Percentiles rank a stretch among this genome's conserved stretches.
These are phyloP conservation scores for Hemileccinum impolitum DNA, from an alignment of 768 basidiomycete genomes.

Conservation along the genomic window DNA sequence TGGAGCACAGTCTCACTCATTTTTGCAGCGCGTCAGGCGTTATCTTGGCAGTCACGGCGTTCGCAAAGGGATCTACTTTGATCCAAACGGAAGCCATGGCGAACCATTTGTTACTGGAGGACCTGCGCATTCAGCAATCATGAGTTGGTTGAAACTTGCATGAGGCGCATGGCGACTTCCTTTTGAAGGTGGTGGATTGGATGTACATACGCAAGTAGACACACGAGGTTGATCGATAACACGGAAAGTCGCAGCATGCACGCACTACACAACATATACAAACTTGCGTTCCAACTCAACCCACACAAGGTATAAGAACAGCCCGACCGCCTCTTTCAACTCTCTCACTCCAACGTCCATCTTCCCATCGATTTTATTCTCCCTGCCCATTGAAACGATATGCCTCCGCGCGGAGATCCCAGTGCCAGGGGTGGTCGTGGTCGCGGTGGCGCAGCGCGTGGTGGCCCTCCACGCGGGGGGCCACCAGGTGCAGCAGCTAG, in stretches of 20 bases:
- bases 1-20: background rate
- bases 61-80: constrained; percentile 60
- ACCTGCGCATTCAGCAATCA: constrained; percentile 51
- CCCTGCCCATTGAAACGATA: constrained; percentile 15
- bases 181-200: background rate
- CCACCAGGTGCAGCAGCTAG: constrained; percentile 19
- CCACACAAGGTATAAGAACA: constrained; percentile 17
- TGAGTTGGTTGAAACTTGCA: constrained; percentile 54
- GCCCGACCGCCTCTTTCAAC: constrained; percentile 1
- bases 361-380: constrained; percentile 2
- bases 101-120: constrained; percentile 53
- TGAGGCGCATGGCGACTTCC: constrained; percentile 7
- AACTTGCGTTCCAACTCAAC: constrained; percentile 13
- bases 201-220: constrained; percentile 7
- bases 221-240: constrained; percentile 21
- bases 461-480: constrained; percentile 30
- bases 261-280: constrained; percentile 27
- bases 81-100: constrained; percentile 62
- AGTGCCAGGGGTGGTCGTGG: constrained; percentile 24
- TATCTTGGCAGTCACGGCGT: constrained; percentile 79
- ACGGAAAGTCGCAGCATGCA: constrained; percentile 1
- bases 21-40: constrained; percentile 57
- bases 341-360: constrained; percentile 19
- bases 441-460: constrained; percentile 25
- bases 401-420: constrained; percentile 39